Conservation (phyloP, 2,329 filamentous ascomycete species). For the Basipetospora chlamydospora region DNA sequence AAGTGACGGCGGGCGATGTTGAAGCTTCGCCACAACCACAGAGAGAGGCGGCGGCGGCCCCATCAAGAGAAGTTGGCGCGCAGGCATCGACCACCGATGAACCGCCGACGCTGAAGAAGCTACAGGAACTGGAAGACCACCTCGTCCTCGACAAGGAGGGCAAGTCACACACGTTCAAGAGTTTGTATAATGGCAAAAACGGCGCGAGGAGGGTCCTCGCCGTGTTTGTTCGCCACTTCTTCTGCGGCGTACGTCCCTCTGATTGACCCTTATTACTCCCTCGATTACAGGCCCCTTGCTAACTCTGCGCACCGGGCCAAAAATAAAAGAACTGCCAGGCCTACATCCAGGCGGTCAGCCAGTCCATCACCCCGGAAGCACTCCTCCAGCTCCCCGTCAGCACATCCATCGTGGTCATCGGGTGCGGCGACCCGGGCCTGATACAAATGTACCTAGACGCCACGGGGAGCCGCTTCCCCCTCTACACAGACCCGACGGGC, state of each 20-base stretch:
- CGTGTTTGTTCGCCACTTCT: conserved; percentile 68
- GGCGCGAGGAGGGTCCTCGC: conserved; percentile 45
- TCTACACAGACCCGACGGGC: conserved; percentile 61
- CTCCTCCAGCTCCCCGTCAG: conserved; percentile 35
- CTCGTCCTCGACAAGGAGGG: conserved; percentile 47
- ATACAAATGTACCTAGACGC: conserved; percentile 51
- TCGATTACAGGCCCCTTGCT: no score
- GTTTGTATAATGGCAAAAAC: conserved; percentile 42
- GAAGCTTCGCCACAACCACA: no score
- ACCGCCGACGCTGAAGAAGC: conserved; percentile 31
- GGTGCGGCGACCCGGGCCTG: conserved; percentile 54
- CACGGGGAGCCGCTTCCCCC: conserved; percentile 54
- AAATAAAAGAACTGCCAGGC: conserved; percentile 75
- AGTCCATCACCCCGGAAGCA: conserved; percentile 36
- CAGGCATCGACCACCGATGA: conserved; percentile 39
- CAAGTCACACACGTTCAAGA: conserved; percentile 45
- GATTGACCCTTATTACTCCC: no score
- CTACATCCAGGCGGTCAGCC: conserved; percentile 49
- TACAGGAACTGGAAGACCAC: conserved; percentile 38
- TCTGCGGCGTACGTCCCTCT: conserved; percentile 51
- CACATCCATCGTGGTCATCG: conserved; percentile 55
- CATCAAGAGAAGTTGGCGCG: no score
- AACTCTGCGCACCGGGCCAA: no score
- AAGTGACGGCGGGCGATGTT: no score
- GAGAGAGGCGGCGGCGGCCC: no score